A percentile compares a stretch with the other conserved stretches of the same genome.
Evolutionary conservation across 176 grass and related monocot genomes (phyloP).

Genomic region (Oryza meridionalis): DNA sequence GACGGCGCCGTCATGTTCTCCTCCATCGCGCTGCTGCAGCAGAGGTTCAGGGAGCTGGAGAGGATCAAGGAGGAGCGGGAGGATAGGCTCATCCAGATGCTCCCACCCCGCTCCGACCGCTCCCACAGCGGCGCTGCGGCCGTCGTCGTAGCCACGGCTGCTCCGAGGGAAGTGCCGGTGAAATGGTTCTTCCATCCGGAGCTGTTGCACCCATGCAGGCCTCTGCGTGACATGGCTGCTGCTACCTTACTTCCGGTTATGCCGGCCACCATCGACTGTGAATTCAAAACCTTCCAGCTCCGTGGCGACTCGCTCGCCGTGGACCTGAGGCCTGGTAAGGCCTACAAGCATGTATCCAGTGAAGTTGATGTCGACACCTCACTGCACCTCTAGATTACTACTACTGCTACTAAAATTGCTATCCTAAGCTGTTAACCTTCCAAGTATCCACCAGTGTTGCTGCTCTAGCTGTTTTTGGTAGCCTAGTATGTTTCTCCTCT

Average conservation of each 20-base stretch:
- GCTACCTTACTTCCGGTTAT: slow-evolving; percentile 38
- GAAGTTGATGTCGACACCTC: slow-evolving; percentile 81
- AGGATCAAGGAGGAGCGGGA: slow-evolving; percentile 87
- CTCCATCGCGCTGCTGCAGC: slow-evolving; percentile 80
- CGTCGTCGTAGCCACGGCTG: neutral
- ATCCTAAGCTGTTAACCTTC: slow-evolving; percentile 45
- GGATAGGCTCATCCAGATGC: slow-evolving; percentile 55
- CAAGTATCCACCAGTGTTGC: slow-evolving; percentile 33
- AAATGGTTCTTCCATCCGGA: slow-evolving; percentile 75
- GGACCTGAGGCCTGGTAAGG: slow-evolving; percentile 51
- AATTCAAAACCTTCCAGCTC: slow-evolving; percentile 51
- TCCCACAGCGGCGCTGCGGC: neutral
- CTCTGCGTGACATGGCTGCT: slow-evolving; percentile 43
- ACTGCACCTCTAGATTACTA: slow-evolving; percentile 66
- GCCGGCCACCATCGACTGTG: slow-evolving; percentile 8
- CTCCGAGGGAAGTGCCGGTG: slow-evolving; percentile 32
- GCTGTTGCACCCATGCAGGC: slow-evolving; percentile 61
- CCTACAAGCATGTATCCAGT: slow-evolving; percentile 36
- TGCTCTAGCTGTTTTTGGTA: slow-evolving; percentile 45
- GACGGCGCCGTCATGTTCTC: slow-evolving; percentile 56
- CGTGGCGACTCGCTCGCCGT: slow-evolving; percentile 30
- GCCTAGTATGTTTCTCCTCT: slow-evolving; percentile 41
- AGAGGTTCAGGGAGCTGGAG: slow-evolving; percentile 85
- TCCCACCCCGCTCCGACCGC: slow-evolving; percentile 10
- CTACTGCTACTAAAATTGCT: slow-evolving; percentile 41